Conservation (phyloP, 345 rosid species). For the Viola odorata region DNA sequence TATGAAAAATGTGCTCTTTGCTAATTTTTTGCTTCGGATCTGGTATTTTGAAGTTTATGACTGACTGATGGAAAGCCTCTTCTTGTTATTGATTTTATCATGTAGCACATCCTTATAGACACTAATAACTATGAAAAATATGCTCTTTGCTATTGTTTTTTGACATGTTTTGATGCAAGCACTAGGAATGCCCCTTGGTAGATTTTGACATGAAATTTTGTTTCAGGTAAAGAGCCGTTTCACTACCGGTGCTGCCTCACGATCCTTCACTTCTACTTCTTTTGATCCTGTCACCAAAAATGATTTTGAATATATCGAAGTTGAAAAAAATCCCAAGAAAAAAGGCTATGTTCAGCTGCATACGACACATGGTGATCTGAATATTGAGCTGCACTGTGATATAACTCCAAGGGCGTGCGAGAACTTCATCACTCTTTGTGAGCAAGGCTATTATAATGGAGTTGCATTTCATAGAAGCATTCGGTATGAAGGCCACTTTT, state of each 20-base stretch:
- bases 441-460: constrained; percentile 75
- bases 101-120: too few relatives aligned
- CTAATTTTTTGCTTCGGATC: too few relatives aligned
- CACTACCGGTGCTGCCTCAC: constrained; percentile 92
- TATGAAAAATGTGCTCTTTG: too few relatives aligned
- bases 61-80: too few relatives aligned
- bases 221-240: constrained; percentile 77
- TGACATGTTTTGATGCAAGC: constrained; percentile 1
- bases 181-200: background rate
- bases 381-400: constrained; percentile 90
- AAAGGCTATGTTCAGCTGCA: constrained; percentile 92
- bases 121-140: too few relatives aligned
- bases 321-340: constrained; percentile 89
- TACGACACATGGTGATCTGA: constrained; percentile 86
- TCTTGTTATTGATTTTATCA: too few relatives aligned
- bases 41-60: too few relatives aligned
- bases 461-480: constrained; percentile 76
- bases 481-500: constrained; percentile 31
- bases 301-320: constrained; percentile 76
- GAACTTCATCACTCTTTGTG: constrained; percentile 86
- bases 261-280: constrained; percentile 87
- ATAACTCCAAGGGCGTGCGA: constrained; percentile 88
- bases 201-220: constrained; percentile 15
- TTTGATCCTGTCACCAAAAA: constrained; percentile 85
- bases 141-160: too few relatives aligned